Conservation (phyloP, 2,329 filamentous ascomycete genomes). For the Colletotrichum tropicale region DNA sequence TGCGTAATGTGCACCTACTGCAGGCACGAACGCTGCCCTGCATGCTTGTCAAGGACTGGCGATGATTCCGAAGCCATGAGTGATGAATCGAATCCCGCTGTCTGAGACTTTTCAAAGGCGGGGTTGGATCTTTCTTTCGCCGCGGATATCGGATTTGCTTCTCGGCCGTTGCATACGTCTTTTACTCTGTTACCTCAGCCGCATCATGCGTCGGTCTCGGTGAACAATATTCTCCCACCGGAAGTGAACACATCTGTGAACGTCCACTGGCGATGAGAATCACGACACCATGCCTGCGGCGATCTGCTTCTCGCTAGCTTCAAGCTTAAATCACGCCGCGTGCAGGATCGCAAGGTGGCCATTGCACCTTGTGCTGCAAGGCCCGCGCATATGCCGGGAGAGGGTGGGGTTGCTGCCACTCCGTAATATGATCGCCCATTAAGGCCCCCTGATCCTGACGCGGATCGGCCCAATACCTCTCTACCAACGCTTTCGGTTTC, state of each 20-base stretch:
- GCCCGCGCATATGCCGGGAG: not conserved
- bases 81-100: not conserved
- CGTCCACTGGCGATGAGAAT: not conserved
- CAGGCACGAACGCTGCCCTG: not conserved
- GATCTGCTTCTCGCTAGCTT: not conserved
- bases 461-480: not conserved
- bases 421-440: not conserved
- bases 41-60: not conserved
- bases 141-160: not conserved
- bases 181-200: not conserved
- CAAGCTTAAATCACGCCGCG: conserved; percentile 5
- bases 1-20: not conserved
- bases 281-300: not conserved
- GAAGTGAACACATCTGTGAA: not conserved
- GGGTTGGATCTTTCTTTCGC: not conserved
- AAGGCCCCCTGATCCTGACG: not conserved
- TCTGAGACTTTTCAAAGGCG: not conserved
- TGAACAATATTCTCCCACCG: not conserved
- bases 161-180: not conserved
- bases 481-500: not conserved
- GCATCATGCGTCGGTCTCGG: not conserved
- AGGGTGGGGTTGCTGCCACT: not conserved
- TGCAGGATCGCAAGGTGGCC: not conserved
- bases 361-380: not conserved
- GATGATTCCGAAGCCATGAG: not conserved